Evolutionary conservation across 768 basidiomycete species (phyloP).

Genomic region (Hypsizygus marmoreus): DNA sequence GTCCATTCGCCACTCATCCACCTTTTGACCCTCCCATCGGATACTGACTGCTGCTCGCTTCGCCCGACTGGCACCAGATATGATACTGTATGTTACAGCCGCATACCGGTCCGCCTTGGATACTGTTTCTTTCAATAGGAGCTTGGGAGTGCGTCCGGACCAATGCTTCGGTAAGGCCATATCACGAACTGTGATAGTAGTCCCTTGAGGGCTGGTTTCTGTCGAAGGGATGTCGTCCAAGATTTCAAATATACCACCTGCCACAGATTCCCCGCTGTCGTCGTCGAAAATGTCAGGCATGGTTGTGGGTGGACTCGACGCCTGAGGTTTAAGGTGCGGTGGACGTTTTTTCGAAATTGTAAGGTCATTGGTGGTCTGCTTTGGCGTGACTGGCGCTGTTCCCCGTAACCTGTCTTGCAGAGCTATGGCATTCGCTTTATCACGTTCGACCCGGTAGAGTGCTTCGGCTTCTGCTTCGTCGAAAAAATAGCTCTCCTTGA

Average conservation of each 20-base stretch:
- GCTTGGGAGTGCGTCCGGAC: conserved; percentile 81
- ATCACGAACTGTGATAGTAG: conserved; percentile 57
- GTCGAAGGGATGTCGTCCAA: conserved; percentile 64
- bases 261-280: conserved; percentile 45
- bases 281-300: conserved; percentile 53
- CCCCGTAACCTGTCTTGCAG: conserved; percentile 47
- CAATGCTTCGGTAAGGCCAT: conserved; percentile 85
- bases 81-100: conserved; percentile 60
- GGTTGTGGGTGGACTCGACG: conserved; percentile 6
- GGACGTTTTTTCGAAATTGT: conserved; percentile 15
- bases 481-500: conserved; percentile 70
- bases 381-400: not conserved
- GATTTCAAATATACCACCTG: conserved; percentile 70
- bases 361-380: not conserved
- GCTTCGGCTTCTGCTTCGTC: conserved; percentile 65
- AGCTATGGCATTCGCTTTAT: conserved; percentile 44
- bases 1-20: conserved; percentile 78
- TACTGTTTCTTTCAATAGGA: conserved; percentile 67
- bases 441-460: conserved; percentile 53
- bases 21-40: conserved; percentile 66
- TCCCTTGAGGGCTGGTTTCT: conserved; percentile 58
- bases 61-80: conserved; percentile 75
- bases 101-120: conserved; percentile 74
- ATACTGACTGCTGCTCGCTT: conserved; percentile 73
- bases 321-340: conserved; percentile 18